Conservation (phyloP, 129 eudicot genomes). For the Heracleum sosnowskyi region DNA sequence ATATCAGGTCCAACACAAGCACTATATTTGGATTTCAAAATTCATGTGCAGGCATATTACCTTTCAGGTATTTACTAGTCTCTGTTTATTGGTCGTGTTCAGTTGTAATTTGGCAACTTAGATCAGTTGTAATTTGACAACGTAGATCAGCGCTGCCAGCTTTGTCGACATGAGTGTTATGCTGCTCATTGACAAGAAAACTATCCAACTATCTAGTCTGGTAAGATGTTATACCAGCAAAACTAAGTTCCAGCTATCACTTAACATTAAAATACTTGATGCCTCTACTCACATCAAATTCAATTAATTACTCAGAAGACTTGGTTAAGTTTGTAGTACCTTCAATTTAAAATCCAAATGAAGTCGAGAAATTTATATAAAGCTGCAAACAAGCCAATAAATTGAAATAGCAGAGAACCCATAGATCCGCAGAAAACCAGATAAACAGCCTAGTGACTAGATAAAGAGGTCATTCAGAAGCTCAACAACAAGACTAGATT, state of each 20-base stretch:
- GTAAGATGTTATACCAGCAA: constrained; percentile 50
- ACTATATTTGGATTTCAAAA: constrained; percentile 26
- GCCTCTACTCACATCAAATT: no score
- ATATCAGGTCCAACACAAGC: constrained; percentile 28
- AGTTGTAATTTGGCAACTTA: constrained; percentile 11
- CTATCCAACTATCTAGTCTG: constrained; percentile 57
- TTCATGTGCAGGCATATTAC: constrained; percentile 19
- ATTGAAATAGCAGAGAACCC: no score
- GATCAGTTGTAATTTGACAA: constrained; percentile 12
- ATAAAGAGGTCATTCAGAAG: no score
- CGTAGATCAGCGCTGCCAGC: constrained; percentile 14
- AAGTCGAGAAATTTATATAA: no score
- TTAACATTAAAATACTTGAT: no score
- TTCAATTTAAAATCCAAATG: no score
- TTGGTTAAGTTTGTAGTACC: no score
- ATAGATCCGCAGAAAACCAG: no score
- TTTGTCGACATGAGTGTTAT: neutral
- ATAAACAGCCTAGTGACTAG: no score
- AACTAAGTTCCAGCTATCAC: constrained; percentile 59
- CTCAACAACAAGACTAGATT: no score
- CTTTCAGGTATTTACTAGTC: constrained; percentile 16
- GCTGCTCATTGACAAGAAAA: constrained; percentile 30
- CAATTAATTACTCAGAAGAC: no score
- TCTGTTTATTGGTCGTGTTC: constrained; percentile 11
- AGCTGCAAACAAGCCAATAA: no score